Evolutionary conservation across 2,329 filamentous ascomycete species (phyloP), one percentile per base, ranked within the genome.

Genomic region (Pseudopyricularia javanii): DNA sequence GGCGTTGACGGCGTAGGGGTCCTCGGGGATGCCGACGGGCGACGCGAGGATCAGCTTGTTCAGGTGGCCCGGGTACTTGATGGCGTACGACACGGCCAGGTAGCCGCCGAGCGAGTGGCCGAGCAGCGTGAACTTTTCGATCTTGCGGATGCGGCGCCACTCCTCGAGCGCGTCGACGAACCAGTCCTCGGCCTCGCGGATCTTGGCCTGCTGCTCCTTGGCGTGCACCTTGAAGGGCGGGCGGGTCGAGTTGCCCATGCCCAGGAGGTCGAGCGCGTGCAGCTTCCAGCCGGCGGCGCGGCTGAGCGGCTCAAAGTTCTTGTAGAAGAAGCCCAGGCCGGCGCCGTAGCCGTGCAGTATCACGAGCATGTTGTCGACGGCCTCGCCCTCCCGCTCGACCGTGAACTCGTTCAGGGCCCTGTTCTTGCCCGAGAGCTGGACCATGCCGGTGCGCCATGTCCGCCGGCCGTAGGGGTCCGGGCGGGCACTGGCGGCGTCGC

Each of bases 291-390:
- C 90, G 28, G 78, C 74, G 1, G 82, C 71, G 17, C 91, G 82
- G 47, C 85, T 91, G 33, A 98, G 71, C 6, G 85, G 82, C 67
- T 98, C 93, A 56, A 95, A 95, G 66, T 98, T 98, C 70, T 93
- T 91, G 75, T 96, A 98, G 75, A 95, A 98, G 70, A 98, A 97
- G 22, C 91, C 93, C 1, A 98, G 76, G 0, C 93, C 93, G 2
- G 93, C 93, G 48, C 93, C 93, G 67, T 98, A 98, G 56, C 93
- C 93, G 65, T 98, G 93, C 4, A 98, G 73, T 81, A 98, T 95
- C 47, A 98, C 91, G 15, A 98, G 74, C 45, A 88, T 93, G 63
- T 97, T 85, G 48, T 94, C 85, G 0, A 82, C 79, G 4, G 83
- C 69, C 64, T 96, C 91, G 34, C 83, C 88, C 1, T 89, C 71